Evolutionary conservation across 2,329 filamentous ascomycete genomes (phyloP).

Genomic region (Sporothrix pseudoabietina): DNA sequence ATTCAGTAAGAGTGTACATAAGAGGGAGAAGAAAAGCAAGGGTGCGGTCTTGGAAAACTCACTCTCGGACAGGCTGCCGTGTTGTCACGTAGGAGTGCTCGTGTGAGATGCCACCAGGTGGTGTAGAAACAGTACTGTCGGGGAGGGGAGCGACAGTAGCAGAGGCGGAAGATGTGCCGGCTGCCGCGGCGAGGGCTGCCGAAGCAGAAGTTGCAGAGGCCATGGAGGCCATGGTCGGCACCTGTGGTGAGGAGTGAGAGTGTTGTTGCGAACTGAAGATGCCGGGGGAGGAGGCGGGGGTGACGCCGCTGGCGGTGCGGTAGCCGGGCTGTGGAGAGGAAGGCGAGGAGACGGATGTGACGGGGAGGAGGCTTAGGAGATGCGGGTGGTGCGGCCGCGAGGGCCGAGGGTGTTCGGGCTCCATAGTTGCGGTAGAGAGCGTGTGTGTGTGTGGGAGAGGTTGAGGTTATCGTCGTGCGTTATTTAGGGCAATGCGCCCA

Average conservation of each 20-base stretch:
- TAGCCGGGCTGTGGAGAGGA: conserved; percentile 46
- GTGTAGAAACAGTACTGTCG: conserved; percentile 57
- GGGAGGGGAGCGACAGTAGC: conserved; percentile 49
- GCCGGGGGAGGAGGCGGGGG: conserved; percentile 62
- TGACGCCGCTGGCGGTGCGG: conserved; percentile 48
- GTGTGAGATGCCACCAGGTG: conserved; percentile 58
- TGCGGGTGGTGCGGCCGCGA: conserved; percentile 40
- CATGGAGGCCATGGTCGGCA: conserved; percentile 42
- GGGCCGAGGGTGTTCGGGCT: conserved; percentile 39
- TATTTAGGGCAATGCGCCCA: conserved; percentile 24
- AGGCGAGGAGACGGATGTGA: conserved; percentile 33
- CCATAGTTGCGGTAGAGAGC: conserved; percentile 29
- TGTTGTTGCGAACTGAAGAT: conserved; percentile 57
- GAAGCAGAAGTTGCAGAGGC: conserved; percentile 27
- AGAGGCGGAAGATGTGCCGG: conserved; percentile 27
- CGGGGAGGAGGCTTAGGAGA: conserved; percentile 43
- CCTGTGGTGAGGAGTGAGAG: conserved; percentile 43
- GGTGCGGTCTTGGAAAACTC: conserved; percentile 45
- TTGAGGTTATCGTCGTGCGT: neutral
- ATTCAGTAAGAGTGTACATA: conserved; percentile 17
- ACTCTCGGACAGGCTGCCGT: conserved; percentile 75
- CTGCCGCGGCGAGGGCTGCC: conserved; percentile 28
- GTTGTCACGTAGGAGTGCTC: conserved; percentile 69
- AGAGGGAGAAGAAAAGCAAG: too few species aligned
- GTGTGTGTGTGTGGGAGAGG: neutral